A percentile compares a stretch with the other conserved stretches of the same genome.
Conservation (phyloP, 2,329 filamentous ascomycete species). For the Colletotrichum echinochloae region DNA sequence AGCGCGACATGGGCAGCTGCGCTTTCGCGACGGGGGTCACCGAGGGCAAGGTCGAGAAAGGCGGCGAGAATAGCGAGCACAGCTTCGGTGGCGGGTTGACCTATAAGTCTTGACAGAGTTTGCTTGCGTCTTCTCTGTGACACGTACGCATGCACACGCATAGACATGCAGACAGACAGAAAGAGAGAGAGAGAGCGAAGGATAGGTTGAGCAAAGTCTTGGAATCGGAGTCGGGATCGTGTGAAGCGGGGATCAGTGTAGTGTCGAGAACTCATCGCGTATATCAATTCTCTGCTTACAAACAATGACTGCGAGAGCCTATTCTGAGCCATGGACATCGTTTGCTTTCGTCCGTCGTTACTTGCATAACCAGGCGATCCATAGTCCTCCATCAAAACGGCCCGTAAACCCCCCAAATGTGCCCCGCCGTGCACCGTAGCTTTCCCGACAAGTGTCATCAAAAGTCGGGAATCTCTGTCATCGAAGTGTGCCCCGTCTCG, state of each 20-base stretch:
- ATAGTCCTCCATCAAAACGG: not conserved
- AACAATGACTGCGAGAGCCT: not conserved
- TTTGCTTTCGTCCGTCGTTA: not conserved
- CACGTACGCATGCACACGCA: not conserved
- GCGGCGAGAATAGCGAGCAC: constrained; percentile 60
- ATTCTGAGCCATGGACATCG: not conserved
- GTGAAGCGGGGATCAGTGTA: not conserved
- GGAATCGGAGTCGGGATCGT: too few relatives aligned
- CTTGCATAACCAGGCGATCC: not conserved
- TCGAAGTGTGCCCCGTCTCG: constrained; percentile 68
- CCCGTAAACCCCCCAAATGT: not conserved
- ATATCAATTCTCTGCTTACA: not conserved
- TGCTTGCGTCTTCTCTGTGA: not conserved
- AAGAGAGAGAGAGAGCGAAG: not conserved
- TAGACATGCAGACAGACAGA: not conserved
- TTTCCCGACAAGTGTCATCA: constrained; percentile 32
- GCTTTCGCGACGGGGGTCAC: constrained; percentile 68
- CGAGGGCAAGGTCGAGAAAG: constrained; percentile 57
- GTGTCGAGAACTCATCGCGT: not conserved
- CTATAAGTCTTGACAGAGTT: constrained; percentile 50
- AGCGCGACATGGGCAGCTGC: constrained; percentile 60
- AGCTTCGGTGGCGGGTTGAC: constrained; percentile 65
- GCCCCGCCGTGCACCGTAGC: not conserved
- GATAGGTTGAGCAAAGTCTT: not conserved
- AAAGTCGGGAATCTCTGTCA: constrained; percentile 53